Base-by-base conservation (phyloP, 2,329 filamentous ascomycete genomes). In the Aspergillus bombycis region DNA sequence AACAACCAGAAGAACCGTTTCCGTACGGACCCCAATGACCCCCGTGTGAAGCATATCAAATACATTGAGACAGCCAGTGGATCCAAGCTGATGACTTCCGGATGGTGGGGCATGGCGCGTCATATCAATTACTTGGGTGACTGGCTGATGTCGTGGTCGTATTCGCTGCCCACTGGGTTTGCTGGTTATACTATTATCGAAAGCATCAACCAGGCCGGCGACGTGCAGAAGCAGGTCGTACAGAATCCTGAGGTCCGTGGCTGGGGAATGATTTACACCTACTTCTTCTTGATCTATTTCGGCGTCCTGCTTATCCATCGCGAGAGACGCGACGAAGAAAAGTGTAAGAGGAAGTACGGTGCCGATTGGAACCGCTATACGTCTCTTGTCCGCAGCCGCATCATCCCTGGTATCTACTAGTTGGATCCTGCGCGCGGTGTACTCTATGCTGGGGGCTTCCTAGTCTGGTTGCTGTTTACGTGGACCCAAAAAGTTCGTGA, bases 71-170 rank as follows among this genome's bases (percentile, higher is more conserved):
- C 94, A 11, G 88, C 89, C 73, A 85, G 87, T 2, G 94, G 94
- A 58, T 93, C 91, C 62, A 91, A 89, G 70, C 86, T 97, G 34
- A 85, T 97, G 67, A 88, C 89, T 4, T 90, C 91, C 0, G 94
- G 94, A 61, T 98, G 94, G 94, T 97, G 94, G 94, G 94, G 94
- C 50, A 83, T 88, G 26, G 91, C 94, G 0, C 88, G 94, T 48
- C 94, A 98, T 79, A 94, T 97, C 84, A 98, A 97, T 82, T 97
- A 98, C 79, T 80, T 96, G 1, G 94, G 94, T 58, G 94, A 98
- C 81, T 97, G 94, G 94, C 84, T 95, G 68, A 94, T 96, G 87
- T 88, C 90, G 10, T 97, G 93, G 92, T 88, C 93, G 0, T 97
- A 95, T 79, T 92, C 89, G 68, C 83, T 97, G 50, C 94, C 94